Conservation (phyloP, 2,329 filamentous ascomycete species). For the Emericellopsis cladophorae region DNA sequence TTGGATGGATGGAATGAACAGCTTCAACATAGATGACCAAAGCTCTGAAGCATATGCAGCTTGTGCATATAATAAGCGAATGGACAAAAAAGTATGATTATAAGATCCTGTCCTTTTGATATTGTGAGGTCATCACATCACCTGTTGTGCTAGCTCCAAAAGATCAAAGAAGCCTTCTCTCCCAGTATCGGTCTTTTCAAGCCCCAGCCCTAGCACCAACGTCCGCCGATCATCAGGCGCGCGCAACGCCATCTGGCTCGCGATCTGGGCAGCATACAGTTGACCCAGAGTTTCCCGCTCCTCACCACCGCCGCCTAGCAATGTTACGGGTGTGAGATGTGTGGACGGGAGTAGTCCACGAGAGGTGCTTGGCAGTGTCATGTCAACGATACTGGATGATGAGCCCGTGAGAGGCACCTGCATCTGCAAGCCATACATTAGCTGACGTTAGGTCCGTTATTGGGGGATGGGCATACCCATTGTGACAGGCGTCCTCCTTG, state of each 20-base stretch:
- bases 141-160: conserved; percentile 47
- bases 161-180: conserved; percentile 52
- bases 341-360: conserved; percentile 56
- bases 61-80: conserved; percentile 1
- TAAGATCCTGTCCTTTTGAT: neutral
- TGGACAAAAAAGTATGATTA: neutral
- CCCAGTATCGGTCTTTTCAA: conserved; percentile 34
- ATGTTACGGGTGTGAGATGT: conserved; percentile 73
- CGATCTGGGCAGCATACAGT: conserved; percentile 81
- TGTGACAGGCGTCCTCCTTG: conserved; percentile 79
- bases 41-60: neutral
- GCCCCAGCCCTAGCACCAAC: conserved; percentile 48
- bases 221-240: conserved; percentile 51
- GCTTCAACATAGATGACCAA: conserved; percentile 1
- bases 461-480: conserved; percentile 50
- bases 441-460: neutral
- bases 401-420: conserved; percentile 67
- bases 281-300: conserved; percentile 76
- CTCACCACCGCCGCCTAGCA: conserved; percentile 71
- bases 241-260: conserved; percentile 61
- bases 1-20: neutral
- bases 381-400: conserved; percentile 50
- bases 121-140: conserved; percentile 24
- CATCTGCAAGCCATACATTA: conserved; percentile 34
- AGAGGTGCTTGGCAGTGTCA: conserved; percentile 34